Conservation (phyloP, 1,284 basidiomycete genomes). For the Cystobasidiaceae sp. region DNA sequence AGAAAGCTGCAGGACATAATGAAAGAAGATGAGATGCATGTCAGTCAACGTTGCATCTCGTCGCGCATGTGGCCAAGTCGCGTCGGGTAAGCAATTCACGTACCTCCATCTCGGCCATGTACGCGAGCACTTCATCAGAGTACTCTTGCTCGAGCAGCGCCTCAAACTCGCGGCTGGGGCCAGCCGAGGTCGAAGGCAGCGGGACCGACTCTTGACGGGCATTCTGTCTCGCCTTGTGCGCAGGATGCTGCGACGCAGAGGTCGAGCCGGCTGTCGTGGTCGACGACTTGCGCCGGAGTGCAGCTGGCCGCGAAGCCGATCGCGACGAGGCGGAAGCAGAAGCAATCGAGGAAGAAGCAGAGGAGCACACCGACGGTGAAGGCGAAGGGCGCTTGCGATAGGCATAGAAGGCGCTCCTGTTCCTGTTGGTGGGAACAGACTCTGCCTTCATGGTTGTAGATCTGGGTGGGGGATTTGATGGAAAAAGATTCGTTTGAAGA, state of each 20-base stretch:
- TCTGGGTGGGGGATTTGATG: background rate
- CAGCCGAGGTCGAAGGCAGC: background rate
- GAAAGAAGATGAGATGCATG: background rate
- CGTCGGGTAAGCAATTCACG: conserved; percentile 44
- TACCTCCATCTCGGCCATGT: conserved; percentile 98
- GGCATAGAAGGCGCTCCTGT: conserved; percentile 26
- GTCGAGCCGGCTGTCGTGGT: conserved; percentile 1
- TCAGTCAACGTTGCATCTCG: background rate
- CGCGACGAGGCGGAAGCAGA: conserved; percentile 25
- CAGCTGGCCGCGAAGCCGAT: conserved; percentile 19
- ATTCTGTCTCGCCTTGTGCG: background rate
- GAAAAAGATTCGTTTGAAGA: background rate
- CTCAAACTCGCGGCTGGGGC: conserved; percentile 44
- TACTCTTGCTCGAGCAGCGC: conserved; percentile 79
- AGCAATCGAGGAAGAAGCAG: conserved; percentile 24
- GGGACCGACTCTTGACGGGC: conserved; percentile 2
- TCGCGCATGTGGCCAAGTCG: background rate
- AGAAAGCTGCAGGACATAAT: conserved; percentile 48
- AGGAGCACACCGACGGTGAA: conserved; percentile 20
- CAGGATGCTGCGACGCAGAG: background rate
- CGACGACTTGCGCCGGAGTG: conserved; percentile 7
- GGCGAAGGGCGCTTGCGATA: conserved; percentile 27
- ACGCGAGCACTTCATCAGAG: conserved; percentile 79
- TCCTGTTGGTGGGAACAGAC: conserved; percentile 15
- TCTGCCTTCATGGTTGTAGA: conserved; percentile 27